phyloP scores from a whole-genome alignment of 495 filamentous ascomycete species.

The Penicillium paxilli region DNA sequence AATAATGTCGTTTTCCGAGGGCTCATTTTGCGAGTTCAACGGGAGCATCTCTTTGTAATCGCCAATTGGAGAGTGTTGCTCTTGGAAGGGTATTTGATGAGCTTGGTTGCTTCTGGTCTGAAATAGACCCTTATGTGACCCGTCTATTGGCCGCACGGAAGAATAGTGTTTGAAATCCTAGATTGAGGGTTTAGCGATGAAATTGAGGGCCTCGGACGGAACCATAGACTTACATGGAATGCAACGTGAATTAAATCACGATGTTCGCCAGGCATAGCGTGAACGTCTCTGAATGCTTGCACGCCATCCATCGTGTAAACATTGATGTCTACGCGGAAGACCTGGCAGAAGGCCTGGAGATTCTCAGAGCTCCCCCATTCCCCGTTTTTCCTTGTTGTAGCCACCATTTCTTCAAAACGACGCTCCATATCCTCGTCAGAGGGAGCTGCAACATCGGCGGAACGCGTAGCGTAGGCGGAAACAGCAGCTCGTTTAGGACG shows the following conservation, averaged over 20 bases:
- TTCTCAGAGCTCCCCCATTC: constrained; percentile 74
- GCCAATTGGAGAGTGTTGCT: background rate
- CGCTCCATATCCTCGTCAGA: constrained; percentile 59
- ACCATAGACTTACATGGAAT: constrained; percentile 60
- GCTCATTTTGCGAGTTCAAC: background rate
- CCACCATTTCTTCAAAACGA: constrained; percentile 62
- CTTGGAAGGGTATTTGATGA: background rate
- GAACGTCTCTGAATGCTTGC: constrained; percentile 46
- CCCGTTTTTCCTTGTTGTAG: constrained; percentile 59
- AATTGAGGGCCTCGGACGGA: background rate
- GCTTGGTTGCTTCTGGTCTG: constrained; percentile 14
- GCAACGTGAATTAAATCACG: constrained; percentile 61
- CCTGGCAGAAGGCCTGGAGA: constrained; percentile 65
- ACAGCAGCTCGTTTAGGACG: constrained; percentile 61
- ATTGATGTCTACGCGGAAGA: constrained; percentile 61
- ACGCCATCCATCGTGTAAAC: constrained; percentile 58
- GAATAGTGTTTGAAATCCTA: constrained; percentile 70
- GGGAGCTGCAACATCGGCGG: constrained; percentile 38
- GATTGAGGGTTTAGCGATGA: background rate
- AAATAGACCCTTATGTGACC: constrained; percentile 54
- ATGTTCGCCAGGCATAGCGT: constrained; percentile 42
- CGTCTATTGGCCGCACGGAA: constrained; percentile 63
- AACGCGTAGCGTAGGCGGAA: constrained; percentile 39
- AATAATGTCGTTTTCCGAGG: constrained; percentile 10
- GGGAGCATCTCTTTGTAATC: background rate